Percentiles rank a stretch among this genome's conserved stretches.
Evolutionary conservation across 495 filamentous ascomycete species (phyloP).

Genomic region (Lichenothelia convexa): DNA sequence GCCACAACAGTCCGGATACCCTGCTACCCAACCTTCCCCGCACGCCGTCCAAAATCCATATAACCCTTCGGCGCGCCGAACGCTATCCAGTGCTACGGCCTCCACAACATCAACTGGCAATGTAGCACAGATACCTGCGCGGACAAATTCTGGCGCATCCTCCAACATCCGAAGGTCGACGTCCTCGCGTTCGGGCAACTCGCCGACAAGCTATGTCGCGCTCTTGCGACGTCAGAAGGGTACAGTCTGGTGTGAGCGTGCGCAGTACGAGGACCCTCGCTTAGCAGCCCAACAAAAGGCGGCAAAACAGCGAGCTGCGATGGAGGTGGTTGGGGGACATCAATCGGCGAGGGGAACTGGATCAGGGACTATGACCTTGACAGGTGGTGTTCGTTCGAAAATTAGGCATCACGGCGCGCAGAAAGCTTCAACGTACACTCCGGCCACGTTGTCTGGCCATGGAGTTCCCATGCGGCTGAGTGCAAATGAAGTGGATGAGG

Average conservation of each 20-base stretch:
- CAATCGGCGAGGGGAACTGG: constrained; percentile 9
- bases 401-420: constrained; percentile 63
- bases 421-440: constrained; percentile 50
- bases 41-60: not conserved
- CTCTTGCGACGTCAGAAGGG: constrained; percentile 90
- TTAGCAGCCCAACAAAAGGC: constrained; percentile 58
- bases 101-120: constrained; percentile 23
- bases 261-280: constrained; percentile 80
- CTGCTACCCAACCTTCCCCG: not conserved
- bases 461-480: constrained; percentile 80
- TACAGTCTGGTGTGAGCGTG: constrained; percentile 95
- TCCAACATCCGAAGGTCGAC: constrained; percentile 50
- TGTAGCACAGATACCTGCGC: constrained; percentile 11
- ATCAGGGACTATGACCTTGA: constrained; percentile 11
- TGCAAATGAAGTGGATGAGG: constrained; percentile 83
- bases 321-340: constrained; percentile 50
- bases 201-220: constrained; percentile 69
- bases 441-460: constrained; percentile 49
- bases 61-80: constrained; percentile 13
- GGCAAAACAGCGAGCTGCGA: constrained; percentile 66
- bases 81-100: constrained; percentile 25
- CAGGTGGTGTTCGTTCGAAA: constrained; percentile 40
- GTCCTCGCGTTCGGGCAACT: constrained; percentile 50
- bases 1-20: not conserved
- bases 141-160: constrained; percentile 25